A percentile compares a stretch with the other conserved stretches of the same genome.
phyloP scores from a whole-genome alignment of 495 filamentous ascomycete genomes.

The Platismatia glauca region DNA sequence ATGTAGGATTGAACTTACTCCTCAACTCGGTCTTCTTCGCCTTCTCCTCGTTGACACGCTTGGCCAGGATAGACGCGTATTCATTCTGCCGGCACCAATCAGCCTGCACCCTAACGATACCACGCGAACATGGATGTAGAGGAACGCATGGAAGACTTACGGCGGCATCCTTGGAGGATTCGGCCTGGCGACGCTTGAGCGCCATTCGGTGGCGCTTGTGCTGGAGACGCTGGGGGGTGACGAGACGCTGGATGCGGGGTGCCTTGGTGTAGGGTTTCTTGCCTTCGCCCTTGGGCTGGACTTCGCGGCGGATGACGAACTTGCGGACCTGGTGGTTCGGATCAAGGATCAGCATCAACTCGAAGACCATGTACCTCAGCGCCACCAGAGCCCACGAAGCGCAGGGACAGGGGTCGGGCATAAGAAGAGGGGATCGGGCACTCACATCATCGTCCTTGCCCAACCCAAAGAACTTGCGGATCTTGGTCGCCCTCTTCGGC shows the following conservation, averaged over 20 bases:
- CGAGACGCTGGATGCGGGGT: constrained; percentile 96
- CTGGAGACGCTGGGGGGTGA: constrained; percentile 98
- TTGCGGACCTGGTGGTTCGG: constrained; percentile 62
- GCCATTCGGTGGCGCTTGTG: constrained; percentile 97
- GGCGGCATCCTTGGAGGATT: constrained; percentile 94
- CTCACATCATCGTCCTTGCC: constrained; percentile 98
- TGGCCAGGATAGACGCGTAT: constrained; percentile 86
- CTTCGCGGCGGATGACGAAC: constrained; percentile 98
- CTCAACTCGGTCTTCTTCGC: constrained; percentile 79
- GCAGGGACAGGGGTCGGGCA: neutral
- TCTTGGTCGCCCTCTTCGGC: constrained; percentile 99
- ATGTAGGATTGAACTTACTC: constrained; percentile 32
- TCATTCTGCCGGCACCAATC: constrained; percentile 52
- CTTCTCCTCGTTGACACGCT: constrained; percentile 92
- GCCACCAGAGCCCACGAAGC: neutral
- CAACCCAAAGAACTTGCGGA: constrained; percentile 95
- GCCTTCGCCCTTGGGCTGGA: constrained; percentile 89
- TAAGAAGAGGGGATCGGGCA: neutral
- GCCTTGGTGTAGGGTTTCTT: constrained; percentile 98
- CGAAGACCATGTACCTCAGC: neutral
- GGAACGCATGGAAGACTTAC: constrained; percentile 41
- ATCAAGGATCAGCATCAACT: constrained; percentile 1
- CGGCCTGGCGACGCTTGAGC: constrained; percentile 92
- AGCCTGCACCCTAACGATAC: neutral
- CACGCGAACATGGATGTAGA: neutral